A percentile compares a stretch with the other conserved stretches of the same genome.
Conservation (phyloP, 192 early-diverging fungal genomes). For the Coemansia umbellata region DNA sequence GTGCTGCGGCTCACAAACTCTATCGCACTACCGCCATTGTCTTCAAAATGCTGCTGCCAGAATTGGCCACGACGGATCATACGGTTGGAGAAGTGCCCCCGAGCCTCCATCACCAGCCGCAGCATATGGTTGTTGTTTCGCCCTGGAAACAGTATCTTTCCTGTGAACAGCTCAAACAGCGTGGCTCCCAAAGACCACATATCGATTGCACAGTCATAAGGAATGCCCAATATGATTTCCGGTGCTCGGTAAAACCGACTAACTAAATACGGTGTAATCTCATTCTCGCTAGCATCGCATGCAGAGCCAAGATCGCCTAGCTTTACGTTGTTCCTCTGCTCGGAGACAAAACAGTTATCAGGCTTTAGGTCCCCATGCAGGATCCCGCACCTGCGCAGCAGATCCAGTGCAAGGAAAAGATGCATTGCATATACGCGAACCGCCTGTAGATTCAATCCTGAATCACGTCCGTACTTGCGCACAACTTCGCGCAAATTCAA, state of each 20-base stretch:
- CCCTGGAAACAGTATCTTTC: conserved; percentile 92
- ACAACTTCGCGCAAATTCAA: conserved; percentile 91
- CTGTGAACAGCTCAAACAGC: conserved; percentile 93
- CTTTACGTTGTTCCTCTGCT: conserved; percentile 74
- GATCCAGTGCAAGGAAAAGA: conserved; percentile 77
- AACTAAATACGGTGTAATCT: conserved; percentile 95
- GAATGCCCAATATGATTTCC: conserved; percentile 90
- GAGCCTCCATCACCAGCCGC: conserved; percentile 86
- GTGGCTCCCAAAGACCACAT: conserved; percentile 96
- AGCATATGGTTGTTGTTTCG: conserved; percentile 97
- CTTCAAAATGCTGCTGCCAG: conserved; percentile 83
- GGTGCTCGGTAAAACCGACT: conserved; percentile 95
- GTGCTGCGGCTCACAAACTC: conserved; percentile 32
- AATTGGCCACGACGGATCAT: conserved; percentile 83
- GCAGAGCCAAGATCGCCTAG: conserved; percentile 95
- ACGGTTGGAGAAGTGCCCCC: conserved; percentile 82
- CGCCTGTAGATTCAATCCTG: conserved; percentile 89
- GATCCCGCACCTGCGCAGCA: conserved; percentile 77
- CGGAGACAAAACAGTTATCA: conserved; percentile 92
- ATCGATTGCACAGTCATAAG: conserved; percentile 85
- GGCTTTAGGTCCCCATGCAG: conserved; percentile 98
- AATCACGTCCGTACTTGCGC: conserved; percentile 92
- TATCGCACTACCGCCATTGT: conserved; percentile 50
- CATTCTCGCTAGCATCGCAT: conserved; percentile 80
- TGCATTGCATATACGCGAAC: conserved; percentile 90